These are phyloP conservation scores for Coniferiporia weirii DNA, from an alignment of 1,284 basidiomycete species.

Conservation along the genomic window DNA sequence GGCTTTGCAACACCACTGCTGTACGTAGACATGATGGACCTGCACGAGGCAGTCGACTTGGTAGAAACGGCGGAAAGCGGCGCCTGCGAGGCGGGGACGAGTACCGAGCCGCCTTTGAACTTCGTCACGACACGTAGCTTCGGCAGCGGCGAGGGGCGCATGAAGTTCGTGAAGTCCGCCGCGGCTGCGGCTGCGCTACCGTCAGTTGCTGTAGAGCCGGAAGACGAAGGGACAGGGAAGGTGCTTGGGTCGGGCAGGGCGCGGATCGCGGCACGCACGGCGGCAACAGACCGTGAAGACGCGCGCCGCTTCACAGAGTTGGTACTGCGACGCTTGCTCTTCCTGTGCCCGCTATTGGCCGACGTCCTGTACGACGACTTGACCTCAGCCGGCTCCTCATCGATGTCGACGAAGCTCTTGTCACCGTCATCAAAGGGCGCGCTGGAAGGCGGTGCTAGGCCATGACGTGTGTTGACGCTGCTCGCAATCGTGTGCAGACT, in stretches of 20 bases:
- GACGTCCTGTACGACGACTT: background rate
- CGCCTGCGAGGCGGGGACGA: conserved; percentile 6
- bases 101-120: conserved; percentile 11
- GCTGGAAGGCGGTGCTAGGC: background rate
- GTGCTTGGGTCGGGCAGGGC: conserved; percentile 15
- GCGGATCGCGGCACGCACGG: conserved; percentile 6
- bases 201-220: conserved; percentile 3
- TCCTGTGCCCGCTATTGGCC: background rate
- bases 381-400: background rate
- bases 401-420: background rate
- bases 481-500: conserved; percentile 15
- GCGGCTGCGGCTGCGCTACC: background rate
- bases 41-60: conserved; percentile 1
- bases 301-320: background rate
- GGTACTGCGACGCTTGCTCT: conserved; percentile 9
- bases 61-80: conserved; percentile 14
- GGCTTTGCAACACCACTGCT: background rate
- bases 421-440: too few relatives aligned
- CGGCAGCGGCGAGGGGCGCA: background rate
- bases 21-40: background rate
- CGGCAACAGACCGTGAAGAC: background rate
- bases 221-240: conserved; percentile 11
- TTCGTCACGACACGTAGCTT: conserved; percentile 15
- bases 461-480: conserved; percentile 14
- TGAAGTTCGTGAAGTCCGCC: conserved; percentile 6